phyloP scores from a whole-genome alignment of 2,329 filamentous ascomycete genomes.

The Passalora sequoiae region DNA sequence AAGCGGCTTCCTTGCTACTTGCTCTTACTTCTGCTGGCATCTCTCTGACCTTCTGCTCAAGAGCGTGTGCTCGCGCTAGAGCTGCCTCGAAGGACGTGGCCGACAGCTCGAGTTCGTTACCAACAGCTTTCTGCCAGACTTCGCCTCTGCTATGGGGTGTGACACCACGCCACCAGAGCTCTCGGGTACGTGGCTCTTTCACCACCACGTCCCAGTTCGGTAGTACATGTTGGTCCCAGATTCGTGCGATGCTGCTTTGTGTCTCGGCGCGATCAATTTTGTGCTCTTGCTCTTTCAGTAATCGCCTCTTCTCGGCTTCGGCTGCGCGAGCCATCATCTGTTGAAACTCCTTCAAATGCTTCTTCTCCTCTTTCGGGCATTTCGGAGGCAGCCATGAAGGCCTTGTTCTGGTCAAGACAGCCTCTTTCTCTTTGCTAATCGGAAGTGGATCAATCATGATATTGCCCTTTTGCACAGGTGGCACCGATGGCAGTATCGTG shows the following conservation, averaged over 20 bases:
- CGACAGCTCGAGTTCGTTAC: conserved; percentile 66
- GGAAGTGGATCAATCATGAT: conserved; percentile 81
- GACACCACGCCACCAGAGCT: conserved; percentile 78
- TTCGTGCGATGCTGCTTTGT: conserved; percentile 46
- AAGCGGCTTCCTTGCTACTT: conserved; percentile 52
- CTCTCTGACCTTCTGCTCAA: conserved; percentile 52
- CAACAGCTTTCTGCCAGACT: conserved; percentile 67
- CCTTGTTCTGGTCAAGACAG: conserved; percentile 68
- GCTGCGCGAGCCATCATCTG: conserved; percentile 67
- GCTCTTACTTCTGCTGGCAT: conserved; percentile 41
- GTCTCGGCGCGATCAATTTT: conserved; percentile 50
- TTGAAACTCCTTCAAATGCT: conserved; percentile 80
- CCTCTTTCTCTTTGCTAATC: conserved; percentile 81
- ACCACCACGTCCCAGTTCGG: conserved; percentile 71
- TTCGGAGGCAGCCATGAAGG: conserved; percentile 84
- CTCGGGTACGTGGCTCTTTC: conserved; percentile 62
- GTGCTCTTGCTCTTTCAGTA: conserved; percentile 47
- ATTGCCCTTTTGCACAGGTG: conserved; percentile 63
- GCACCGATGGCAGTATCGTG: conserved; percentile 12
- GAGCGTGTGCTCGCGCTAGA: conserved; percentile 59
- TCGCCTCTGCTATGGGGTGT: conserved; percentile 63
- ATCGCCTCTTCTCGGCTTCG: conserved; percentile 52
- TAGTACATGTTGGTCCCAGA: conserved; percentile 73
- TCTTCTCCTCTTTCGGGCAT: conserved; percentile 82
- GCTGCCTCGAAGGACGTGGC: conserved; percentile 66